Evolutionary conservation across 2,329 filamentous ascomycete genomes (phyloP).

Genomic region (Tolypocladium ophioglossoides): DNA sequence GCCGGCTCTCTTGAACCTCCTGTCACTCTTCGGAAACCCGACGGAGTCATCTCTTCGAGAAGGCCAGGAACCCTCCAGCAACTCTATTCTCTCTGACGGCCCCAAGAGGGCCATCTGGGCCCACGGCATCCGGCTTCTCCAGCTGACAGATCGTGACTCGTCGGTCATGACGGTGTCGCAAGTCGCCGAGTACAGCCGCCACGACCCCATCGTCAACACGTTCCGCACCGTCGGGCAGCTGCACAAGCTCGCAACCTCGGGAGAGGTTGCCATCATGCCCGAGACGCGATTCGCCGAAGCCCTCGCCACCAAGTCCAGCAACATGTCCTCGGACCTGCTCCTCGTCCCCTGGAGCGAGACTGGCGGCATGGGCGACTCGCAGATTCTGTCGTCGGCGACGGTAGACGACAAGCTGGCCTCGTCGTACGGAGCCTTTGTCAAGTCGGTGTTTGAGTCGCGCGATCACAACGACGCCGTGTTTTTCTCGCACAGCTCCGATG

Average conservation of each 20-base stretch:
- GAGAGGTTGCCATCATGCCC: conserved; percentile 70
- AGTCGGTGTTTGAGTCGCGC: conserved; percentile 48
- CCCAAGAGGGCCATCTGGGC: conserved; percentile 42
- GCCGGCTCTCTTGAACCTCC: conserved; percentile 69
- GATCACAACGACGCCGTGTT: conserved; percentile 72
- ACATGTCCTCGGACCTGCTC: conserved; percentile 62
- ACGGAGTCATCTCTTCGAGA: conserved; percentile 3
- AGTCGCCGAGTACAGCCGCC: conserved; percentile 58
- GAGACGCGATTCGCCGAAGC: conserved; percentile 71
- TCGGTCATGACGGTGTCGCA: conserved; percentile 92
- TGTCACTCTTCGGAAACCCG: conserved; percentile 60
- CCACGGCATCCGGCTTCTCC: conserved; percentile 75
- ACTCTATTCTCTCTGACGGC: not conserved
- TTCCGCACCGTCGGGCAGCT: conserved; percentile 83
- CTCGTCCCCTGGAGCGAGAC: conserved; percentile 86
- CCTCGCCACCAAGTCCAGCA: conserved; percentile 57
- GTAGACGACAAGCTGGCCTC: conserved; percentile 27
- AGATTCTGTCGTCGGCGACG: conserved; percentile 12
- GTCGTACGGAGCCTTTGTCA: conserved; percentile 65
- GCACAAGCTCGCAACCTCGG: conserved; percentile 72
- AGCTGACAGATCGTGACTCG: conserved; percentile 84
- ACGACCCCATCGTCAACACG: conserved; percentile 81
- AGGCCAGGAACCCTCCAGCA: no score
- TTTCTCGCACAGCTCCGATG: conserved; percentile 48
- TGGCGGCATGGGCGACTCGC: conserved; percentile 58